Evolutionary conservation across 805 yeast genomes (phyloP).

Genomic region (Citeromyces matritensis): DNA sequence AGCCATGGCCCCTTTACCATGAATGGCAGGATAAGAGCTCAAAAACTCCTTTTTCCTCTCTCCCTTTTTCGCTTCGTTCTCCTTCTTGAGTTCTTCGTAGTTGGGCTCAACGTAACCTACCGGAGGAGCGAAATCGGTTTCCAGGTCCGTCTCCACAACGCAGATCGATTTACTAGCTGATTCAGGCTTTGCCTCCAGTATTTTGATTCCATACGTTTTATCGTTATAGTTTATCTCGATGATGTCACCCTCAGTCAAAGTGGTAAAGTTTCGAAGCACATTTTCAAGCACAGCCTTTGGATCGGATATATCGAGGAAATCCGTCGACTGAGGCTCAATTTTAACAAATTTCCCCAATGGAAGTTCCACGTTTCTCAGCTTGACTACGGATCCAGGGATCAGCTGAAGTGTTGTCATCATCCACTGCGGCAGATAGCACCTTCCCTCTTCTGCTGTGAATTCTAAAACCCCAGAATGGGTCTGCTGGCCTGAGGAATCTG

Average conservation of each 20-base stretch:
- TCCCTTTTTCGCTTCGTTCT: constrained; percentile 24
- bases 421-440: constrained; percentile 93
- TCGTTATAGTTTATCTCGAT: constrained; percentile 79
- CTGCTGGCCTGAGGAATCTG: constrained; percentile 35
- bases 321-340: constrained; percentile 89
- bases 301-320: constrained; percentile 83
- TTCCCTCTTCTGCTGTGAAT: constrained; percentile 94
- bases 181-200: constrained; percentile 79
- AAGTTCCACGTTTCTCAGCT: constrained; percentile 61
- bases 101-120: constrained; percentile 96
- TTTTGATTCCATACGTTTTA: constrained; percentile 61
- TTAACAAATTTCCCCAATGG: constrained; percentile 83
- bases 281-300: constrained; percentile 95
- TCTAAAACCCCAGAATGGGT: constrained; percentile 94
- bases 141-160: constrained; percentile 92
- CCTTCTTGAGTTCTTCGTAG: constrained; percentile 18
- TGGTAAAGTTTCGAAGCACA: constrained; percentile 78
- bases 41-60: constrained; percentile 19
- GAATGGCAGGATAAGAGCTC: constrained; percentile 14
- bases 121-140: constrained; percentile 97
- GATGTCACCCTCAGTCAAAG: constrained; percentile 71
- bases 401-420: constrained; percentile 69
- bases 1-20: constrained; percentile 59
- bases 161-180: constrained; percentile 53
- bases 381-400: constrained; percentile 69